Evolutionary conservation across 202 grass and related monocot genomes (phyloP), one percentile per base, ranked within the genome.

Genomic region (Miscanthus sacchariflorus): DNA sequence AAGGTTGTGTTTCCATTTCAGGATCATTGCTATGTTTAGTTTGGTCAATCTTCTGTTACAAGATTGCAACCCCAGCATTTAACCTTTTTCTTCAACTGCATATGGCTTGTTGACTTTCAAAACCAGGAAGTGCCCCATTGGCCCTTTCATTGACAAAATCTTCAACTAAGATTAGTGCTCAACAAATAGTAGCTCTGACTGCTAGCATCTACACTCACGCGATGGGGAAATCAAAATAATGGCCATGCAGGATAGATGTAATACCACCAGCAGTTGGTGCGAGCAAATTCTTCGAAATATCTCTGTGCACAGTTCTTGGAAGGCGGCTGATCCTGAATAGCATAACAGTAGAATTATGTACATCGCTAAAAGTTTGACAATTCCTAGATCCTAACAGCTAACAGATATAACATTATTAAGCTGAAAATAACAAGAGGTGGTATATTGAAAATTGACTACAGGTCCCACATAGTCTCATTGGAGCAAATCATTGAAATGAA

Each of bases 181-280:
- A 77, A 25, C 6, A 50, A 76, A 68, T 6, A 27, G 35, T 58
- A 72, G 4, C 38, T 5, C 58, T 30, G 76, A 54, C 46, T 30
- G 14, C 33, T 58, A 68, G 27, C 5, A 52, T 1, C 19, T 42
- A 70, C 30, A 85, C 54, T 43, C 54, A n/a, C 28, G 28, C 19
- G 5, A 18, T 38, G 28, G 21, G 17, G 10, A 77, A 12, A 30
- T 52, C 35, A 36, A 77, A 87, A 54, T 43, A 81, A 9, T 75
- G 28, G 5, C 56, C 71, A 54, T 21, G 43, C 18, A 87, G 75
- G 70, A 68, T 33, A 63, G 27, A 67, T 43, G 35, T 54, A 81
- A 54, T 52, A 82, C 11, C 75, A 88, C 86, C 86, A 69, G 79
- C 33, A 76, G 45, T 45, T 88, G 61, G 45, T 21, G 24, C 68